Conservation (phyloP, 306 rosid genomes). For the Lotus japonicus region DNA sequence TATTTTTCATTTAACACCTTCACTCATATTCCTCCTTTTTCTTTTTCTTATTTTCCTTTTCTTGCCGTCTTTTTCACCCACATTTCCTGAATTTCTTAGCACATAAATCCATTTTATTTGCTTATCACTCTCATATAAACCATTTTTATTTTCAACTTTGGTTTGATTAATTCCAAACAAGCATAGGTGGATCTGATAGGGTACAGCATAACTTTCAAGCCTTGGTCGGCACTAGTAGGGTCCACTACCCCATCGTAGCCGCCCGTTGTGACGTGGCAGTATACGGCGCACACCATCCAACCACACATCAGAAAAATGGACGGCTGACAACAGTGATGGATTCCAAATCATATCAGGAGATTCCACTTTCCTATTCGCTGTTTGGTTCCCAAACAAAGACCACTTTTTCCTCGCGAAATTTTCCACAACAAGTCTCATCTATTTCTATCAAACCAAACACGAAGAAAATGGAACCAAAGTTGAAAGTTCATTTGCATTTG, state of each 20-base stretch:
- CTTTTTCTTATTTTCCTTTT: background rate
- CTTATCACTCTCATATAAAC: too few relatives aligned
- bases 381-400: conserved; percentile 11
- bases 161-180: background rate
- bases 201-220: conserved; percentile 1
- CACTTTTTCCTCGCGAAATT: background rate
- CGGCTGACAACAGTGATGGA: conserved; percentile 11
- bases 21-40: background rate
- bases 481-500: conserved; percentile 31
- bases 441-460: conserved; percentile 39
- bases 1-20: background rate
- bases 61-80: background rate
- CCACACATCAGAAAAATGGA: background rate
- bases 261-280: conserved; percentile 23
- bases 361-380: conserved; percentile 6
- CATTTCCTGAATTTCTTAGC: background rate
- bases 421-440: too few relatives aligned
- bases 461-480: background rate
- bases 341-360: background rate
- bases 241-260: conserved; percentile 27
- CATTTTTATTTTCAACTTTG: background rate
- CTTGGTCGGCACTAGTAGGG: conserved; percentile 20
- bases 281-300: background rate
- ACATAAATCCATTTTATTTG: background rate
- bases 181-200: conserved; percentile 16